phyloP scores from a whole-genome alignment of 352 stramenopile genomes.

The Phytophthora podocarpi region DNA sequence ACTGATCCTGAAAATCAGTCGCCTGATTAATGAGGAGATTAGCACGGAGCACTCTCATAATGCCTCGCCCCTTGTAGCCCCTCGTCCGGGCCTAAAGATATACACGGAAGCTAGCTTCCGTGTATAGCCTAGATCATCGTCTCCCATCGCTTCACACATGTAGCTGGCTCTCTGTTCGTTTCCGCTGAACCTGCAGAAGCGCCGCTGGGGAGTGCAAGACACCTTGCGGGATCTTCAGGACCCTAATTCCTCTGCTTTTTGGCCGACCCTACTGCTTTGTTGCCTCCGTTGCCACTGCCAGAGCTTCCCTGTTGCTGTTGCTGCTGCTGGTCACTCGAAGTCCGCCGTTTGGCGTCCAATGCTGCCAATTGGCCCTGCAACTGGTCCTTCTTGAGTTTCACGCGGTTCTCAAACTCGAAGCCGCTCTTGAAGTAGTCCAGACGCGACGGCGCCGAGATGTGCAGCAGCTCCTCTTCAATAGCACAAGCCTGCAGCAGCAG shows the following conservation, averaged over 20 bases:
- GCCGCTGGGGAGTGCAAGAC: slow-evolving; percentile 14
- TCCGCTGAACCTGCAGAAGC: slow-evolving; percentile 9
- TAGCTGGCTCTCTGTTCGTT: slow-evolving; percentile 4
- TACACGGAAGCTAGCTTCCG: slow-evolving; percentile 36
- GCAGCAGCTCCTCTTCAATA: slow-evolving; percentile 89
- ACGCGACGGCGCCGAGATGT: slow-evolving; percentile 87
- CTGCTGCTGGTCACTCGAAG: slow-evolving; percentile 44
- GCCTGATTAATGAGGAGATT: slow-evolving; percentile 20
- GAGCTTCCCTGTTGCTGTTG: slow-evolving; percentile 34
- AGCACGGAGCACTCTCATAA: slow-evolving; percentile 12
- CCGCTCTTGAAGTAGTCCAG: slow-evolving; percentile 92
- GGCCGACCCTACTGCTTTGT: slow-evolving; percentile 50
- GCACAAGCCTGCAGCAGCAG: slow-evolving; percentile 62
- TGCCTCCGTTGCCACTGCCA: slow-evolving; percentile 43
- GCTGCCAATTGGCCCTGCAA: slow-evolving; percentile 83
- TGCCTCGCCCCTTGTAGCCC: slow-evolving; percentile 5
- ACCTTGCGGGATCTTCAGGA: slow-evolving; percentile 3
- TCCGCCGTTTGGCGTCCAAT: slow-evolving; percentile 78
- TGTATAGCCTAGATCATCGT: slow-evolving; percentile 1
- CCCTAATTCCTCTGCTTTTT: slow-evolving; percentile 72
- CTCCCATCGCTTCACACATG: slow-evolving; percentile 19
- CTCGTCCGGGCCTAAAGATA: slow-evolving; percentile 16
- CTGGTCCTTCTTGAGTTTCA: slow-evolving; percentile 91
- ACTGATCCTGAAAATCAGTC: slow-evolving; percentile 16
- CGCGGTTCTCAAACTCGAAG: slow-evolving; percentile 91